Evolutionary conservation across 2,329 filamentous ascomycete genomes (phyloP).

Genomic region (Cercospora sp.): DNA sequence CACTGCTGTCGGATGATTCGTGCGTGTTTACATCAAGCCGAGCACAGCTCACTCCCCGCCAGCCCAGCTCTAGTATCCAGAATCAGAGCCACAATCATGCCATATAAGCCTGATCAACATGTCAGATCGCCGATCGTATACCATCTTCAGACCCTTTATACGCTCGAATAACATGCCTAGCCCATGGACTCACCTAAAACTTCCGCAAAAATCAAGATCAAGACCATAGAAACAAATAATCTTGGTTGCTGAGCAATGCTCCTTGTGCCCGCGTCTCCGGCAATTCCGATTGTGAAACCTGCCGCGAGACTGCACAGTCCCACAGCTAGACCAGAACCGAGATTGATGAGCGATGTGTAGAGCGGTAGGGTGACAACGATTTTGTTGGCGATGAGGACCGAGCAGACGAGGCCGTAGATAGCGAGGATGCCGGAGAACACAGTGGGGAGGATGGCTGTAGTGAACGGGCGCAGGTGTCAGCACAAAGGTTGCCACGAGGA

Average conservation of each 20-base stretch:
- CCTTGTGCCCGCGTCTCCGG: constrained; percentile 19
- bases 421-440: constrained; percentile 25
- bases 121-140: neutral
- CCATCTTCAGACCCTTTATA: neutral
- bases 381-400: constrained; percentile 21
- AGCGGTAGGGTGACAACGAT: constrained; percentile 17
- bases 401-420: constrained; percentile 23
- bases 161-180: constrained; percentile 8
- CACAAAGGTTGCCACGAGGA: too few relatives aligned
- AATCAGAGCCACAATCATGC: constrained; percentile 21
- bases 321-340: constrained; percentile 19
- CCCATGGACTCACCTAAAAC: constrained; percentile 17
- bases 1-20: neutral
- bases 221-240: neutral
- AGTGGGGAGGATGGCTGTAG: constrained; percentile 12
- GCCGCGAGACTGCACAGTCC: constrained; percentile 19
- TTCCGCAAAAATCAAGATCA: constrained; percentile 26
- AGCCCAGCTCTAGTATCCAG: constrained; percentile 18
- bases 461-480: neutral
- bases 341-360: constrained; percentile 20
- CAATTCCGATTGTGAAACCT: constrained; percentile 24
- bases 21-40: neutral
- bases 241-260: neutral
- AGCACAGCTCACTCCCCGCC: constrained; percentile 1
- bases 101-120: constrained; percentile 17